Conservation (phyloP, 2,329 filamentous ascomycete species). For the Pezizomycotina sp. region DNA sequence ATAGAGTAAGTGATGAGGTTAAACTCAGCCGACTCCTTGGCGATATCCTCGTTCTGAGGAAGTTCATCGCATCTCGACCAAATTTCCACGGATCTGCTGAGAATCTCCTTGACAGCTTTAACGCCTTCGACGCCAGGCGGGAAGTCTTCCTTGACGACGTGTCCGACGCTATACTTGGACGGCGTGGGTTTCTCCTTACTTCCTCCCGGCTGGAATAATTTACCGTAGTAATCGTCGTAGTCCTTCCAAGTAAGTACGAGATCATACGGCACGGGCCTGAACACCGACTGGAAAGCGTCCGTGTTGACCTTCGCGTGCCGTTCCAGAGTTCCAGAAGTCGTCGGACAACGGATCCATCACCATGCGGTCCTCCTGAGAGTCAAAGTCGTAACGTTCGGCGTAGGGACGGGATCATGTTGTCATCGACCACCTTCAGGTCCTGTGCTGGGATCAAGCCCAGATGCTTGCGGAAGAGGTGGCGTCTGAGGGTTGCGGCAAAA, state of each 20-base stretch:
- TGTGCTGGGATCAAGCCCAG: conserved; percentile 68
- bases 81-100: conserved; percentile 49
- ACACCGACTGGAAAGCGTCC: conserved; percentile 60
- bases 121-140: conserved; percentile 43
- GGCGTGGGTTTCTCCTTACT: conserved; percentile 31
- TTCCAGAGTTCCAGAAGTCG: conserved; percentile 55
- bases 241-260: conserved; percentile 52
- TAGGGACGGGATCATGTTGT: conserved; percentile 64
- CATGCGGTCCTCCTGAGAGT: conserved; percentile 46
- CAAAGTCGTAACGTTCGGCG: conserved; percentile 61
- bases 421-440: conserved; percentile 46
- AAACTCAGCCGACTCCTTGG: conserved; percentile 51
- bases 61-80: conserved; percentile 82
- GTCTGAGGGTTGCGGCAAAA: conserved; percentile 65
- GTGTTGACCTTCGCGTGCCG: conserved; percentile 60
- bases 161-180: conserved; percentile 60
- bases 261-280: conserved; percentile 61
- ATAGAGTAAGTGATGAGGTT: conserved; percentile 57
- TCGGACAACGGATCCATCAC: conserved; percentile 59
- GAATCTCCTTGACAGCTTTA: conserved; percentile 52
- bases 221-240: conserved; percentile 54
- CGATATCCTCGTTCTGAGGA: conserved; percentile 76
- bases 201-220: conserved; percentile 43
- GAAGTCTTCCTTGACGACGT: conserved; percentile 70
- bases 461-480: conserved; percentile 81